Evolutionary conservation across 2,329 filamentous ascomycete genomes (phyloP).

Genomic region (Verticillium longisporum): DNA sequence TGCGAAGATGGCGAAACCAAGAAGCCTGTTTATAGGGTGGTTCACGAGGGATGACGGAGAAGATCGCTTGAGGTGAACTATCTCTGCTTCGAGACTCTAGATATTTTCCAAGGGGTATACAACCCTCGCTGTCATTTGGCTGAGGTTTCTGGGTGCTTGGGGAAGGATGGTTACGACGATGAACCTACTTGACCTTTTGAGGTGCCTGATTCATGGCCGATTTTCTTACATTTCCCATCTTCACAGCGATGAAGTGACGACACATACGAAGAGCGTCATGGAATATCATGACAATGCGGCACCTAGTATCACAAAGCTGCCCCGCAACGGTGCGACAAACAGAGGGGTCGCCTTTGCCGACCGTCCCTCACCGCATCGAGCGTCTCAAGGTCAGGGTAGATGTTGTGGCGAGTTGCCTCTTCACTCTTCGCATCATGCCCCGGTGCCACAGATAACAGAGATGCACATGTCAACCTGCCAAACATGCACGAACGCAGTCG

Average conservation of each 20-base stretch:
- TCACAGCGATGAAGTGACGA: too few relatives aligned
- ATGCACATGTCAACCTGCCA: background rate
- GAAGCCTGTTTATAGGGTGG: background rate
- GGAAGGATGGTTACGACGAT: too few relatives aligned
- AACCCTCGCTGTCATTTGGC: too few relatives aligned
- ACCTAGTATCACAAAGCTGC: background rate
- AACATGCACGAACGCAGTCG: background rate
- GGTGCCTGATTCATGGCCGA: too few relatives aligned
- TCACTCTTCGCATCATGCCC: too few relatives aligned
- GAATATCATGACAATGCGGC: background rate
- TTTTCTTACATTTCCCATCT: too few relatives aligned
- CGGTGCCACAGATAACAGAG: background rate
- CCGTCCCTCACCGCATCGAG: background rate
- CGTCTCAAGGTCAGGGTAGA: too few relatives aligned
- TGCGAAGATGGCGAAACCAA: background rate
- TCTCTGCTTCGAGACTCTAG: too few relatives aligned
- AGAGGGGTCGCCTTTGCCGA: background rate
- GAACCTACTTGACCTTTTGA: too few relatives aligned
- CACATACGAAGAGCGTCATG: background rate
- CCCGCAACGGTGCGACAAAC: background rate
- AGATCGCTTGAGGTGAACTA: background rate
- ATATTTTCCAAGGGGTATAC: too few relatives aligned
- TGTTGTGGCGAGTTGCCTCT: too few relatives aligned
- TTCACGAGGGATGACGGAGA: background rate
- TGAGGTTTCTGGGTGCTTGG: too few relatives aligned